These are phyloP conservation scores for Vicia sativa DNA, from an alignment of 306 rosid species.

Conservation along the genomic window DNA sequence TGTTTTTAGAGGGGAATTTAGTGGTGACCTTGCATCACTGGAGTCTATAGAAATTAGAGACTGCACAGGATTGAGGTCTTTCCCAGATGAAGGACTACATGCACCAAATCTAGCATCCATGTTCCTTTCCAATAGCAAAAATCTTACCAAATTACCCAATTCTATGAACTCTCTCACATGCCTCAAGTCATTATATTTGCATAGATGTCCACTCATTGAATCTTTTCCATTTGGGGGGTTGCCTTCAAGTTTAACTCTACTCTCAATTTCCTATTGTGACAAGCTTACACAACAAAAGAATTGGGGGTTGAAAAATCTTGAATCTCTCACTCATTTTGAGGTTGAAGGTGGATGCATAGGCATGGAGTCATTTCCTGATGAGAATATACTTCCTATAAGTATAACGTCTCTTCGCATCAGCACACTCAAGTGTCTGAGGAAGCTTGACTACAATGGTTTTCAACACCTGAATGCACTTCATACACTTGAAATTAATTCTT, in stretches of 20 bases:
- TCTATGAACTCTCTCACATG: constrained; percentile 31
- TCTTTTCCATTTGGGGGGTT: constrained; percentile 23
- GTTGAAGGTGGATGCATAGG: constrained; percentile 38
- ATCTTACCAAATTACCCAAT: constrained; percentile 16
- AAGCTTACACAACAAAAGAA: constrained; percentile 31
- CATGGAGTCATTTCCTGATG: constrained; percentile 32
- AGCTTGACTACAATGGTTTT: constrained; percentile 29
- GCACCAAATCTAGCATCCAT: constrained; percentile 36
- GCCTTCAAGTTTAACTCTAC: constrained; percentile 26
- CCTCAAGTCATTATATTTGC: constrained; percentile 19
- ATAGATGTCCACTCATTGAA: constrained; percentile 21
- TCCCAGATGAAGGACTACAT: constrained; percentile 22
- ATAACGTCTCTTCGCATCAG: constrained; percentile 9
- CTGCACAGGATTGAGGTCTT: constrained; percentile 19
- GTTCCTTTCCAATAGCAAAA: constrained; percentile 16
- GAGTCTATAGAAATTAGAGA: constrained; percentile 30
- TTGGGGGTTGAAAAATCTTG: constrained; percentile 26
- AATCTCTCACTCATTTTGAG: constrained; percentile 32
- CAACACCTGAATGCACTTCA: constrained; percentile 22
- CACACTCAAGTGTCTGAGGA: constrained; percentile 9
- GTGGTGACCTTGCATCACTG: constrained; percentile 21
- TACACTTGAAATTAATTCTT: constrained; percentile 33
- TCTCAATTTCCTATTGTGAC: constrained; percentile 25
- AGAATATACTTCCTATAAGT: constrained; percentile 25
- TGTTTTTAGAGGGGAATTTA: not conserved